These are phyloP conservation scores for Saussurea involucrata DNA, from an alignment of 129 eudicot species.

Conservation along the genomic window DNA sequence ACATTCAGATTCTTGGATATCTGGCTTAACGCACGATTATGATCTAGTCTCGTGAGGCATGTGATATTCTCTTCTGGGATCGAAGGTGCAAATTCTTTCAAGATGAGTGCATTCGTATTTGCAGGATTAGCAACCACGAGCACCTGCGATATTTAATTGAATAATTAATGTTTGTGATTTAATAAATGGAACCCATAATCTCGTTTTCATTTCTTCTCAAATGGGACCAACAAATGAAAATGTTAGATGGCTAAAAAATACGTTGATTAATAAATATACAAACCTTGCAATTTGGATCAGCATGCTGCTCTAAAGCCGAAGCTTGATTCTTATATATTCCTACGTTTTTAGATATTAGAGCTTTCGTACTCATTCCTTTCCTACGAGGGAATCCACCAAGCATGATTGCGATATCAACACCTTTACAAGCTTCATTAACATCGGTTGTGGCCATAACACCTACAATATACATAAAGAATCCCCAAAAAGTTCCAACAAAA, in stretches of 20 bases:
- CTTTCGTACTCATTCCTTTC: constrained; percentile 68
- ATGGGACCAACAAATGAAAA: neutral
- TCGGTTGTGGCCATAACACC: constrained; percentile 78
- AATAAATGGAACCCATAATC: neutral
- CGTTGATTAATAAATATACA: constrained; percentile 5
- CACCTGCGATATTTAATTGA: constrained; percentile 44
- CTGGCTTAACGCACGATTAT: constrained; percentile 82
- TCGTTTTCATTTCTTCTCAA: neutral
- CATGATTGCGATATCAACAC: constrained; percentile 73
- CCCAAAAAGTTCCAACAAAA: neutral
- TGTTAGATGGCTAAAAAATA: neutral
- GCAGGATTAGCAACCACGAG: constrained; percentile 96
- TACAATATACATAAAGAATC: constrained; percentile 13
- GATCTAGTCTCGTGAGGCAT: constrained; percentile 86
- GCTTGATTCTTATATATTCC: constrained; percentile 85
- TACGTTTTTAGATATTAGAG: constrained; percentile 64
- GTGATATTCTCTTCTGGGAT: constrained; percentile 82
- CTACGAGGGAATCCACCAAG: constrained; percentile 78
- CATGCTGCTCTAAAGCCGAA: constrained; percentile 72
- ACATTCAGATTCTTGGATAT: constrained; percentile 69
- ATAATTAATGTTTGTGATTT: neutral
- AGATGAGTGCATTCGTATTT: constrained; percentile 87
- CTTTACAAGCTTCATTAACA: constrained; percentile 67
- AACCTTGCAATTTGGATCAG: constrained; percentile 71
- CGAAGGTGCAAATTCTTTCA: constrained; percentile 94